Base-by-base conservation (phyloP, 352 stramenopile genomes). In the Phytopythium delawarense region DNA sequence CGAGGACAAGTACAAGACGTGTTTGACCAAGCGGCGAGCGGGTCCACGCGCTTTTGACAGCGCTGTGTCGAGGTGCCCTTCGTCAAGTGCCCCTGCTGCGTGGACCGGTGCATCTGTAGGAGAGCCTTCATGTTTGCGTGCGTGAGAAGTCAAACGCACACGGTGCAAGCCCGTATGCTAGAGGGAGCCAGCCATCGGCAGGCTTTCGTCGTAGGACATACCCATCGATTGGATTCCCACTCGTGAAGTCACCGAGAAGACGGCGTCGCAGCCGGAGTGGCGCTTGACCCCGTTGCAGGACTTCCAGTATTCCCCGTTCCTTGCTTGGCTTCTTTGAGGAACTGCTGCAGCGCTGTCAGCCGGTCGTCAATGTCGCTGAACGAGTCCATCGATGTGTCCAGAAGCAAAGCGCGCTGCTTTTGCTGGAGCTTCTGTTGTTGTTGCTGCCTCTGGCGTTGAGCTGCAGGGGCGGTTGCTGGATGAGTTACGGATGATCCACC, bases 301-400 rank as follows among this genome's bases (percentile, higher is more conserved):
- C 23, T 34, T 2, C 25, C 35, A 50, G 51, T 35, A 59, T 34
- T 42, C 50, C 56, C 49, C 4, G 60, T 65, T 16, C 74, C 73
- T 71, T 91, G 77, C 63, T 93, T 93, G 45, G 86, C 84, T 52
- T 93, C 76, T 68, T 82, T 80, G 30, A 95, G 72, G 32, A 95
- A 95, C 63, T 93, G 74, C 57, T 94, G 84, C 34, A 95, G 63
- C 15, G 84, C 86, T 32, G 80, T 92, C 39, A 93, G 64, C 7
- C 86, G 77, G n/a, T 93, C 84, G 62, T 95, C 86, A 54, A 95
- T 91, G 56, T 95, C 84, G 45, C 81, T 92, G 61, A 94, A 92
- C 42, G 83, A 92, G 53, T 92, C 82, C 5, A 82, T 55, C 0
- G 83, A 90, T 11, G 78, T 91, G 50, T 90, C 81, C 11, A 67